A percentile compares a stretch with the other conserved stretches of the same genome.
phyloP scores from a whole-genome alignment of 768 basidiomycete genomes.

The Suillus fuscotomentosus region DNA sequence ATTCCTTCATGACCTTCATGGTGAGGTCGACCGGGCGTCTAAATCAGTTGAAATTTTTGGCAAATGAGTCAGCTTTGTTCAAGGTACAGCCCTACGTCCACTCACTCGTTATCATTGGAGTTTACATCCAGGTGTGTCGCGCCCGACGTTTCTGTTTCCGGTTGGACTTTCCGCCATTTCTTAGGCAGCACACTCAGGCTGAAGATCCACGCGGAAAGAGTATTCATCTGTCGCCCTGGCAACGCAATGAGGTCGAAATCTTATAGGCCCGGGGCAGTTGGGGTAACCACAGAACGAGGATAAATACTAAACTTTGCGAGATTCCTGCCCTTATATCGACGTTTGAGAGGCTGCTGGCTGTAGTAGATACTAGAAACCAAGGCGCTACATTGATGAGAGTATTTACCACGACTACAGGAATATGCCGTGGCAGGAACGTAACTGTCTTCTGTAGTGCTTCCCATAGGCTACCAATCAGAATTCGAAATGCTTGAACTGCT shows the following conservation, averaged over 20 bases:
- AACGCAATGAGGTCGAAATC: neutral
- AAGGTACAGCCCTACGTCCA: neutral
- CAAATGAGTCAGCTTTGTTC: neutral
- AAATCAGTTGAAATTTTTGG: neutral
- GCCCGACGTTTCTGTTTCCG: neutral
- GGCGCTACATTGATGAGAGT: no score
- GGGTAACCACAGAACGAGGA: neutral
- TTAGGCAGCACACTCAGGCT: neutral
- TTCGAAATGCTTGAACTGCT: no score
- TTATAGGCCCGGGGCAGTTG: neutral
- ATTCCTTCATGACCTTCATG: conserved; percentile 9
- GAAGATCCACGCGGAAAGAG: neutral
- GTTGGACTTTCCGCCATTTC: neutral
- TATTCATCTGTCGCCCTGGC: neutral
- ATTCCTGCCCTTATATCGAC: neutral
- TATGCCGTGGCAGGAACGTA: no score
- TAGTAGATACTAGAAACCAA: no score
- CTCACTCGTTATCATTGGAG: neutral
- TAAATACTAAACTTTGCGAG: neutral
- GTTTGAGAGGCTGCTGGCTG: no score
- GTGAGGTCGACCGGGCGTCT: conserved; percentile 14
- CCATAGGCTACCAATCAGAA: no score
- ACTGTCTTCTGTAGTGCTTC: no score
- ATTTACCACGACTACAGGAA: no score
- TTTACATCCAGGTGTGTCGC: neutral